Evolutionary conservation across 441 rosid species (phyloP).

Genomic region (Theobroma grandiflorum): DNA sequence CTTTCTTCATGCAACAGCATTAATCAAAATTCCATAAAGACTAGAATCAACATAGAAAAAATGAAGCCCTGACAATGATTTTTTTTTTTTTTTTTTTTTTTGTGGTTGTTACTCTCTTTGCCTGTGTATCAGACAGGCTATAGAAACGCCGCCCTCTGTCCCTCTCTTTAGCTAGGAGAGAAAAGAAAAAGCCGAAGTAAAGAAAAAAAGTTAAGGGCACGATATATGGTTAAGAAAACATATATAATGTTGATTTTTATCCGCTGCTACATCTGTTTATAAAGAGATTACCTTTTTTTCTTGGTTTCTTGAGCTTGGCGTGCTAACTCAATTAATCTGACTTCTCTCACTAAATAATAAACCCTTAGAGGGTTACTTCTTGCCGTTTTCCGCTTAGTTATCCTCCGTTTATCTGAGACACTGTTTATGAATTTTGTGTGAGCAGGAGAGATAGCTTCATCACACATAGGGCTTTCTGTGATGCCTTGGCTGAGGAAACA

Average conservation of each 20-base stretch:
- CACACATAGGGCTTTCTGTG: conserved; percentile 95
- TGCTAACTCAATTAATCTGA: neutral
- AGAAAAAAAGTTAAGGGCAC: neutral
- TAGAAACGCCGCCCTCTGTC: conserved; percentile 4
- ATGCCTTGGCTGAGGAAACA: conserved; percentile 94
- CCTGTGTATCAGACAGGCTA: conserved; percentile 20
- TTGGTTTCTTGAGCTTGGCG: neutral
- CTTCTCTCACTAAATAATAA: neutral
- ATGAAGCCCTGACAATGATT: conserved; percentile 34
- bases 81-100: neutral
- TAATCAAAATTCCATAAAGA: conserved; percentile 12
- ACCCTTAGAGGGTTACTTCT: too few species aligned
- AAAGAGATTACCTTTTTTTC: neutral
- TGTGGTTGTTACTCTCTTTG: conserved; percentile 29
- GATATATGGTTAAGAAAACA: neutral
- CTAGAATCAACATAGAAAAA: conserved; percentile 20
- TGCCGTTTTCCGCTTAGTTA: neutral
- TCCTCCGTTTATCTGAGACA: neutral
- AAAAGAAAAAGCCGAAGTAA: neutral
- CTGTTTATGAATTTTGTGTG: conserved; percentile 13
- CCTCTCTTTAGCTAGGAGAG: neutral
- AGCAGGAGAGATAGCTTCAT: conserved; percentile 92
- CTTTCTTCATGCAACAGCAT: conserved; percentile 30
- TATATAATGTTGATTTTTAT: neutral
- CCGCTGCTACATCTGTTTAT: neutral